Percentiles rank a stretch among this genome's conserved stretches.
Evolutionary conservation across 345 rosid genomes (phyloP).

Genomic region (Brassica incana): DNA sequence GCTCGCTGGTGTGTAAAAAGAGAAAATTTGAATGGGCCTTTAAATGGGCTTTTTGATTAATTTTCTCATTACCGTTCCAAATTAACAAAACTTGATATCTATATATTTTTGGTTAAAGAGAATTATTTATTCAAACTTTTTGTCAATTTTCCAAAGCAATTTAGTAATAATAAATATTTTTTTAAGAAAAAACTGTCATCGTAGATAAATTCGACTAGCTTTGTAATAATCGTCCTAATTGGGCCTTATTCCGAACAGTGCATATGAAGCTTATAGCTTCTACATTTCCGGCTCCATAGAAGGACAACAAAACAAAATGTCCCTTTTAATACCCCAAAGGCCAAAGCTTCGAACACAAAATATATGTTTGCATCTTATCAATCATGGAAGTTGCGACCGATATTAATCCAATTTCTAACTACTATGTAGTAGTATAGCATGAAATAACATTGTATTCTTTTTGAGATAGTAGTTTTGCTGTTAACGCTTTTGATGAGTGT

Average conservation of each 20-base stretch:
- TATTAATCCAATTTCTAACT: neutral
- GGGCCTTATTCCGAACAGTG: conserved; percentile 9
- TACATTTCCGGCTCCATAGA: conserved; percentile 11
- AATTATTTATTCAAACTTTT: neutral
- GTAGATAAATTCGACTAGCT: too few relatives aligned
- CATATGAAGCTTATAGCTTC: conserved; percentile 19
- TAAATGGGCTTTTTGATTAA: neutral
- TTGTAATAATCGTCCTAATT: neutral
- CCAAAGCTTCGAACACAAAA: conserved; percentile 24
- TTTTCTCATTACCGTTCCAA: neutral
- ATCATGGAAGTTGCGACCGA: neutral
- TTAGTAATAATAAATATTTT: neutral
- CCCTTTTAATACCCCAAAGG: conserved; percentile 36
- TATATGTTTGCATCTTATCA: conserved; percentile 11
- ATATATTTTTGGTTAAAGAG: too few relatives aligned
- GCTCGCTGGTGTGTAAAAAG: neutral
- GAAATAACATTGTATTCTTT: neutral
- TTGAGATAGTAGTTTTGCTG: neutral
- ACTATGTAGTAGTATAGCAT: neutral
- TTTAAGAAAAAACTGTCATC: neutral
- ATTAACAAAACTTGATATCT: neutral
- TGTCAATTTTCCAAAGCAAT: neutral
- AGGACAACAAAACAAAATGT: neutral
- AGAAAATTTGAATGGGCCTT: conserved; percentile 1
- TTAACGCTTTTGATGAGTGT: neutral